Base-by-base conservation (phyloP, 208 protist species). In the Acanthamoeba lenticulata region DNA sequence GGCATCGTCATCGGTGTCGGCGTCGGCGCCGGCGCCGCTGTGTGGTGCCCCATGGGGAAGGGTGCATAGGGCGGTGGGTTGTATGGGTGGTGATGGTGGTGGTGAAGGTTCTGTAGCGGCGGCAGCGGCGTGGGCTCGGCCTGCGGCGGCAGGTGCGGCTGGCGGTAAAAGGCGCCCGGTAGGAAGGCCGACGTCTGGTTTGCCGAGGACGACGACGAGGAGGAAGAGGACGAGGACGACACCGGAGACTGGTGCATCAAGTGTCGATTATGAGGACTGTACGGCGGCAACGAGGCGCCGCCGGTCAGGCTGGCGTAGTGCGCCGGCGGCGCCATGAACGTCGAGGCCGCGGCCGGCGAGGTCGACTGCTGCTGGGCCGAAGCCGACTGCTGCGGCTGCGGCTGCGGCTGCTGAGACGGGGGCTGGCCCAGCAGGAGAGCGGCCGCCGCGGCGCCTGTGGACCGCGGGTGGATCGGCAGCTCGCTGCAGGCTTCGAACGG, bases 401-500 rank as follows among this genome's bases (percentile, higher is more conserved):
- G 6, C 15, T 5, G n/a, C 24, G 6, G 57, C 15, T 5, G 57
- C 47, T 5, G n/a, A 67, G 7, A 67, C 24, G 21, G 65, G 34
- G n/a, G n/a, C 9, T 42, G 65, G 32, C 29, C n/a, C 17, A 42
- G 34, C 32, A 40, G 34, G 65, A 74, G 65, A n/a, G 29, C 29
- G n/a, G n/a, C n/a, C n/a, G n/a, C n/a, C n/a, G n/a, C n/a, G n/a
- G n/a, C n/a, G 65, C n/a, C 29, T 32, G 29, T 74, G 0, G 65
- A 27, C 29, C 13, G 65, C 32, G 65, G 24, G 42, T 85, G 74
- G 21, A 52, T 52, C 38, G 74, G 74, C 7, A 85, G 38, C 13
- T 52, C 32, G 36, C 17, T 21, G 42, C 74, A 52, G 74, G 74
- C 42, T n/a, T 85, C 74, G 74, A 85, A 85, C 42, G 74, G 74